Conservation (phyloP, 352 stramenopile genomes). For the Globisporangium cylindrosporum region DNA sequence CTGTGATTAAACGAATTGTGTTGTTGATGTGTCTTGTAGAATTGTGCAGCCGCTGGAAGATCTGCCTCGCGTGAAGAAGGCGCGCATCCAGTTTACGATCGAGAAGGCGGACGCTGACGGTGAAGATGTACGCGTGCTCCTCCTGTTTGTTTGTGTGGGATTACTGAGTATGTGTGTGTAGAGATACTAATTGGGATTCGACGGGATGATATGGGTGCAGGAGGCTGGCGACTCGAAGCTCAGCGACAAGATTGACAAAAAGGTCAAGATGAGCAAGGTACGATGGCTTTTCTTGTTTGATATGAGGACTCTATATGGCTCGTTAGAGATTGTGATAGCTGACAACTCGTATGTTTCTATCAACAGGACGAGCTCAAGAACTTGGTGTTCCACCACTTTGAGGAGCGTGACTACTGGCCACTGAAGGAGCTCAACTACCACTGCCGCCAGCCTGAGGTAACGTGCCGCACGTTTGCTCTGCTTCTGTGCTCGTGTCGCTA, state of each 20-base stretch:
- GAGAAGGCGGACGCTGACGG: slow-evolving; percentile 66
- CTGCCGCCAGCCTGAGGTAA: slow-evolving; percentile 83
- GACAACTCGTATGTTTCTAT: slow-evolving; percentile 2
- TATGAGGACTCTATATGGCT: background rate
- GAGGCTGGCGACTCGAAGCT: slow-evolving; percentile 55
- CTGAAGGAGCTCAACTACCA: slow-evolving; percentile 89
- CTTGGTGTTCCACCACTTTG: slow-evolving; percentile 84
- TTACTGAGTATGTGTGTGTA: background rate
- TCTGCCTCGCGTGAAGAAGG: slow-evolving; percentile 74
- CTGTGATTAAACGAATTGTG: background rate
- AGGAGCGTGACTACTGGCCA: slow-evolving; percentile 84
- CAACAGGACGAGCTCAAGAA: slow-evolving; percentile 85
- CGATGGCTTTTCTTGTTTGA: background rate
- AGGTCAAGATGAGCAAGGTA: slow-evolving; percentile 90
- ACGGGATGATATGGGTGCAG: slow-evolving; percentile 16
- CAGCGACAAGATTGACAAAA: slow-evolving; percentile 74
- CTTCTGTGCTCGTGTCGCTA: background rate
- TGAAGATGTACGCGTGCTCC: slow-evolving; percentile 47
- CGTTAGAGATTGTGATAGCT: background rate
- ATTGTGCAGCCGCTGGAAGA: slow-evolving; percentile 75
- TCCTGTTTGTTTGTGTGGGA: background rate
- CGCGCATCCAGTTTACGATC: slow-evolving; percentile 80
- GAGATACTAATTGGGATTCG: slow-evolving; percentile 4
- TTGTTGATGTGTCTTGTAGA: slow-evolving; percentile 21
- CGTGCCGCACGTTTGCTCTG: background rate